Conservation (phyloP, 805 yeast genomes). For the Kockiozyma suomiensis region DNA sequence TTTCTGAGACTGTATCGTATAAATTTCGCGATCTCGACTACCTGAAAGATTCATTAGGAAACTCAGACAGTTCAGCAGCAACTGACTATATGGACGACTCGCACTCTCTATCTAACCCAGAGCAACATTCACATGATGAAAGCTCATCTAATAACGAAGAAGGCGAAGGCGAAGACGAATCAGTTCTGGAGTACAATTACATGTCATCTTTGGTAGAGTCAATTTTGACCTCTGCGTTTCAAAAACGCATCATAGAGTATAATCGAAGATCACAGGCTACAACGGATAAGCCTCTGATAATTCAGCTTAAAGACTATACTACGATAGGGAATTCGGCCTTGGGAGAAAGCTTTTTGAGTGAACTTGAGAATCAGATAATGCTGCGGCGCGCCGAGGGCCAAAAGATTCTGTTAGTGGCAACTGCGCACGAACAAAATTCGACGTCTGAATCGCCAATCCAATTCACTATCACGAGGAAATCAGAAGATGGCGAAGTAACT, state of each 20-base stretch:
- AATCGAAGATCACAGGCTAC: not conserved
- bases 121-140: not conserved
- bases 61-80: not conserved
- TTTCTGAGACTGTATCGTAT: conserved; percentile 11
- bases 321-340: conserved; percentile 11
- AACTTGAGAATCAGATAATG: conserved; percentile 20
- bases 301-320: conserved; percentile 22
- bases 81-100: not conserved
- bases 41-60: not conserved
- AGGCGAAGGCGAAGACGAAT: not conserved
- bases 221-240: not conserved
- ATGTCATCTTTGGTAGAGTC: conserved; percentile 3
- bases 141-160: not conserved
- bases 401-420: conserved; percentile 20
- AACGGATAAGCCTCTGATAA: conserved; percentile 11
- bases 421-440: conserved; percentile 11
- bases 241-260: not conserved
- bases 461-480: conserved; percentile 1
- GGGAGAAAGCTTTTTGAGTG: conserved; percentile 21
- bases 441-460: conserved; percentile 1
- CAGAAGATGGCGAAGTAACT: not conserved
- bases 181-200: not conserved
- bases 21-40: conserved; percentile 11
- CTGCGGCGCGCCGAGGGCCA: conserved; percentile 11
- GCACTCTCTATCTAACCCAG: not conserved